These are phyloP conservation scores for Zasmidium angulare DNA, from an alignment of 2,329 filamentous ascomycete species.

Conservation along the genomic window DNA sequence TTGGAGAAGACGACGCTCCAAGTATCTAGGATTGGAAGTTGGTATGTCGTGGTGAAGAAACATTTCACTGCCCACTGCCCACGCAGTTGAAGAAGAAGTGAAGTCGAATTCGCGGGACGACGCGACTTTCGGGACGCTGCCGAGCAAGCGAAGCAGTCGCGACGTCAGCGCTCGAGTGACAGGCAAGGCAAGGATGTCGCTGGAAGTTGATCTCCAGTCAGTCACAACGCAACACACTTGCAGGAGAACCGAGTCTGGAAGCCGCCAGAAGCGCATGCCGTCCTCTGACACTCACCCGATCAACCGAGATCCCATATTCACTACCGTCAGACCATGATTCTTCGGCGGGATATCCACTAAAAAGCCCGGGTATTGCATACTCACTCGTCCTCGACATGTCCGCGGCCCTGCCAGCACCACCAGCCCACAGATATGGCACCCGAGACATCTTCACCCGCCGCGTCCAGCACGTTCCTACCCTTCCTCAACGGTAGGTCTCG, in stretches of 20 bases:
- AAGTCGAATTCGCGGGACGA: no score
- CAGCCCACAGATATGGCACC: slow-evolving; percentile 24
- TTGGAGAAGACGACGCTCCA: background rate
- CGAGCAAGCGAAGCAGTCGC: no score
- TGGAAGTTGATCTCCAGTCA: no score
- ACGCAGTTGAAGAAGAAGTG: no score
- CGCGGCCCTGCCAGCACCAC: background rate
- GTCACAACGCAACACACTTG: no score
- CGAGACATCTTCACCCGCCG: slow-evolving; percentile 29
- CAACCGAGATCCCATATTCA: background rate
- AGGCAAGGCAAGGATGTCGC: no score
- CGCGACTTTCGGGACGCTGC: no score
- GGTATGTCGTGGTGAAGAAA: no score
- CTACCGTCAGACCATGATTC: background rate
- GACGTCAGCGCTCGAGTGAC: no score
- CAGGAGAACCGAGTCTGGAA: background rate
- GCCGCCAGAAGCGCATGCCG: background rate
- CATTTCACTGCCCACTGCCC: no score
- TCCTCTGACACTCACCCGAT: background rate
- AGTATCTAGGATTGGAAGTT: no score
- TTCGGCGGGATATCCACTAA: background rate
- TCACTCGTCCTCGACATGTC: slow-evolving; percentile 1
- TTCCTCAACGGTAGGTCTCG: slow-evolving; percentile 35
- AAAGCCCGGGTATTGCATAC: background rate
- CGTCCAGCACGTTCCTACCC: slow-evolving; percentile 30